Conservation (phyloP, 2,329 filamentous ascomycete genomes). For the Peltaster fructicola region DNA sequence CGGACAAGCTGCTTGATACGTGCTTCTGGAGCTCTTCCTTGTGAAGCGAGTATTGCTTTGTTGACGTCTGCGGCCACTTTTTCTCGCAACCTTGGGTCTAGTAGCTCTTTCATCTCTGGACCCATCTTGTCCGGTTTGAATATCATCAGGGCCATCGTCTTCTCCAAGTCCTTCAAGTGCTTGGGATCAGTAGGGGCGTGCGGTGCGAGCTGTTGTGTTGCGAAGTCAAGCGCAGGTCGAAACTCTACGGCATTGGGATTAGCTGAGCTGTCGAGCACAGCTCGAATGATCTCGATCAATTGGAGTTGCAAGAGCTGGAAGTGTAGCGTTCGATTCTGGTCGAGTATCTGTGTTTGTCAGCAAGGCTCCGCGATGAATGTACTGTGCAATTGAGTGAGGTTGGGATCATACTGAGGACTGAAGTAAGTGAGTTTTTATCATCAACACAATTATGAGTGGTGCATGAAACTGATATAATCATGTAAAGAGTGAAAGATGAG, state of each 20-base stretch:
- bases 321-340: slow-evolving; percentile 65
- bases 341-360: slow-evolving; percentile 52
- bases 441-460: slow-evolving; percentile 97
- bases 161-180: slow-evolving; percentile 75
- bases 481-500: slow-evolving; percentile 31
- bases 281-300: slow-evolving; percentile 79
- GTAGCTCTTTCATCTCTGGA: slow-evolving; percentile 54
- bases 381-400: slow-evolving; percentile 11
- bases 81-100: slow-evolving; percentile 63
- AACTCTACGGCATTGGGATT: slow-evolving; percentile 52
- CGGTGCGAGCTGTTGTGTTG: slow-evolving; percentile 70
- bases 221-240: slow-evolving; percentile 65
- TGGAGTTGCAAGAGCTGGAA: slow-evolving; percentile 82
- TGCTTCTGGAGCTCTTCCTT: slow-evolving; percentile 58
- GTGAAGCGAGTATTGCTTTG: slow-evolving; percentile 60
- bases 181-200: slow-evolving; percentile 64
- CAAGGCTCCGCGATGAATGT: slow-evolving; percentile 1
- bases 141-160: slow-evolving; percentile 81
- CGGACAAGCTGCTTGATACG: slow-evolving; percentile 67
- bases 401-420: slow-evolving; percentile 70
- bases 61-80: slow-evolving; percentile 82
- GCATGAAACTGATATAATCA: slow-evolving; percentile 99
- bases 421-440: slow-evolving; percentile 67
- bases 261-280: slow-evolving; percentile 40
- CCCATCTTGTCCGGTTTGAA: slow-evolving; percentile 69